phyloP scores from a whole-genome alignment of 148 eudicot genomes.

The Rhododendron mucronatum region DNA sequence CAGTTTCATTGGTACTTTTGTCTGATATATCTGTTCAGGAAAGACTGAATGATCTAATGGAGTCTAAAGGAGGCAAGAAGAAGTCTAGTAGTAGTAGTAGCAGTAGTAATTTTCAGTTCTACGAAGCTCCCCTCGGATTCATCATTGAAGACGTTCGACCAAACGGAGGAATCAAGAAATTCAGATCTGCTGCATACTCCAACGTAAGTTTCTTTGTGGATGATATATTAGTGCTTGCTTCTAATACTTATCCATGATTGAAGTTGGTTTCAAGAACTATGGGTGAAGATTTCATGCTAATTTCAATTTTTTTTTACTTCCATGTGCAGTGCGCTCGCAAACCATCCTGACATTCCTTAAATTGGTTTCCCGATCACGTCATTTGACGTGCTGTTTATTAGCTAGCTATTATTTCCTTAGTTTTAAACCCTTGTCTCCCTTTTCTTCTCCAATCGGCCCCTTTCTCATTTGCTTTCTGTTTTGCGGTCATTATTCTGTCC shows the following conservation, averaged over 20 bases:
- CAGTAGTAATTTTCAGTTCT: constrained; percentile 40
- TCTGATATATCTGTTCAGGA: constrained; percentile 3
- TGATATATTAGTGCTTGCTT: neutral
- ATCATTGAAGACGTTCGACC: constrained; percentile 74
- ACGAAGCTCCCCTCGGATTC: constrained; percentile 78
- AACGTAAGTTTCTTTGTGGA: constrained; percentile 37
- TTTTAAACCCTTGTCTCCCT: constrained; percentile 15
- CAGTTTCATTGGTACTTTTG: neutral
- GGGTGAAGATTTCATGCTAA: neutral
- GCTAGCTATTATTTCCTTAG: neutral
- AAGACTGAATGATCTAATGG: constrained; percentile 79
- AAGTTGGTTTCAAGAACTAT: neutral
- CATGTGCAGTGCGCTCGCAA: constrained; percentile 55
- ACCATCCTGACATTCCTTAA: constrained; percentile 42
- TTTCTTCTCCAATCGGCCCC: constrained; percentile 8
- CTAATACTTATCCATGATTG: neutral
- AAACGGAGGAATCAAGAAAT: constrained; percentile 60
- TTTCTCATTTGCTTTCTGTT: neutral
- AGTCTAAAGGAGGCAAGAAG: constrained; percentile 78
- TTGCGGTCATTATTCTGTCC: neutral
- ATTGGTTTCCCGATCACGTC: constrained; percentile 7
- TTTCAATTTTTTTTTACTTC: neutral
- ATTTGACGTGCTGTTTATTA: constrained; percentile 10
- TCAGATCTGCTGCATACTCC: constrained; percentile 78
- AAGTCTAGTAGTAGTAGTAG: constrained; percentile 40